Percentiles rank a stretch among this genome's conserved stretches.
Conservation (phyloP, 1,284 basidiomycete genomes). For the Ustilago xerochloae region DNA sequence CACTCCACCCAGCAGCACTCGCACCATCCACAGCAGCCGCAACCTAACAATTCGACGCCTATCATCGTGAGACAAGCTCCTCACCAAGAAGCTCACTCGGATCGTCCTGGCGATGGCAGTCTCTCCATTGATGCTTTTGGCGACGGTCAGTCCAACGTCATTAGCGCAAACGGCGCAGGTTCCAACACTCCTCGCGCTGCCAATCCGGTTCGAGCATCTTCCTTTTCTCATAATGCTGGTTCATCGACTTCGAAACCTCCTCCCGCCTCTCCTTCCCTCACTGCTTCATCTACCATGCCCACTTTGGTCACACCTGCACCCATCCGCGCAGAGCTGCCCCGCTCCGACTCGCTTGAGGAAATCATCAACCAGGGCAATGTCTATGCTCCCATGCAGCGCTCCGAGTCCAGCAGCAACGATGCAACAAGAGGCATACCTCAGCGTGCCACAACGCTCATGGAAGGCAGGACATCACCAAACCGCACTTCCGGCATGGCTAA, state of each 20-base stretch:
- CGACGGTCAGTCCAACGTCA: slow-evolving; percentile 4
- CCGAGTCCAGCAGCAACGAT: slow-evolving; percentile 1
- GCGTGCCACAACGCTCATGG: slow-evolving; percentile 30
- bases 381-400: slow-evolving; percentile 14
- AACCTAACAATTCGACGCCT: slow-evolving; percentile 29
- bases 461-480: slow-evolving; percentile 11
- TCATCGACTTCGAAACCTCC: not conserved
- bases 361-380: slow-evolving; percentile 38
- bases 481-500: slow-evolving; percentile 33
- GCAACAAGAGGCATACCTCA: slow-evolving; percentile 11
- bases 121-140: slow-evolving; percentile 54
- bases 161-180: slow-evolving; percentile 8
- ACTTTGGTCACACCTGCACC: slow-evolving; percentile 42
- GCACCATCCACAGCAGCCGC: not conserved
- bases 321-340: slow-evolving; percentile 40
- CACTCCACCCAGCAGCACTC: not conserved
- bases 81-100: not conserved
- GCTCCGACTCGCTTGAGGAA: slow-evolving; percentile 48
- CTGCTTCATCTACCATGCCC: slow-evolving; percentile 41
- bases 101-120: slow-evolving; percentile 54
- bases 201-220: not conserved
- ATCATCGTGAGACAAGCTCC: slow-evolving; percentile 28
- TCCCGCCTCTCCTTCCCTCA: slow-evolving; percentile 15
- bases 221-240: not conserved
- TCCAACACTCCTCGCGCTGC: not conserved